These are phyloP conservation scores for Sugiyamaella pinicola DNA, from an alignment of 1,139 yeast species.

Conservation along the genomic window DNA sequence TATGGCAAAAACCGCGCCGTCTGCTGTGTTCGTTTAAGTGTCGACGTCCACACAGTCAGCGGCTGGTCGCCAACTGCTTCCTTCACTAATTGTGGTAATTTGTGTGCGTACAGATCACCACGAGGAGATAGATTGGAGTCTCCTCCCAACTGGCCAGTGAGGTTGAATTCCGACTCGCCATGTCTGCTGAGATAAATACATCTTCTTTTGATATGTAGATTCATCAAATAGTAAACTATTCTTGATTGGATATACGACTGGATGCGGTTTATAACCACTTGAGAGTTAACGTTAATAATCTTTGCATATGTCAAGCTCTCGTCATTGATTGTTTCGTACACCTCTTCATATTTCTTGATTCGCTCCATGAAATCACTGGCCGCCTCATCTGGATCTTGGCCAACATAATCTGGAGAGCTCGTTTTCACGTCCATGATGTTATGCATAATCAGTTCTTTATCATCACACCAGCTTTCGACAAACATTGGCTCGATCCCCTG, in stretches of 20 bases:
- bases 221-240: conserved; percentile 94
- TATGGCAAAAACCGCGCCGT: conserved; percentile 85
- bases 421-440: conserved; percentile 85
- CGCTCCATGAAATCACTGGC: conserved; percentile 70
- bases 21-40: conserved; percentile 88
- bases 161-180: conserved; percentile 90
- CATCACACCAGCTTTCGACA: conserved; percentile 89
- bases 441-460: conserved; percentile 71
- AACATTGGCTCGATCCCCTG: conserved; percentile 84
- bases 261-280: conserved; percentile 82
- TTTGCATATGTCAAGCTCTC: conserved; percentile 78
- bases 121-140: conserved; percentile 86
- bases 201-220: conserved; percentile 88
- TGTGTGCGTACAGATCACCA: conserved; percentile 82
- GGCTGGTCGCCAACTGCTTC: conserved; percentile 75
- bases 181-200: conserved; percentile 92
- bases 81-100: conserved; percentile 75
- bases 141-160: conserved; percentile 95
- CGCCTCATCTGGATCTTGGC: conserved; percentile 71
- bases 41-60: conserved; percentile 95
- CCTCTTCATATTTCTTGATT: conserved; percentile 69
- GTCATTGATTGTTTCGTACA: conserved; percentile 69
- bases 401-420: conserved; percentile 83
- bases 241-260: conserved; percentile 89
- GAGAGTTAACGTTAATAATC: conserved; percentile 82